Conservation (phyloP, 495 filamentous ascomycete genomes). For the Aspergillus ellipticus region DNA sequence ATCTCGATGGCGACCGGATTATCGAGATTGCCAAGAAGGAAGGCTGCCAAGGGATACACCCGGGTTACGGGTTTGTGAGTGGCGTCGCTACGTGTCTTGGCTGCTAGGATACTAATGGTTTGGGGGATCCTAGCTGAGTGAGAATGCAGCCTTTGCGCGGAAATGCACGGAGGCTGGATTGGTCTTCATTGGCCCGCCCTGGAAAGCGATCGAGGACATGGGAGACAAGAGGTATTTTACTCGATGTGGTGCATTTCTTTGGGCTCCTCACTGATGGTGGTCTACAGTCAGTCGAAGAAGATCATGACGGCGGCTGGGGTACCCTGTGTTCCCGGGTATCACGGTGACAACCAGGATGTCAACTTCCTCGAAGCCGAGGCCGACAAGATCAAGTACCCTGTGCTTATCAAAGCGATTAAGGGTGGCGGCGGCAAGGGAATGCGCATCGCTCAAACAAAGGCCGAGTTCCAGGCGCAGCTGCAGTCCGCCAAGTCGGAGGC, state of each 20-base stretch:
- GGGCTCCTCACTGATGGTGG: constrained; percentile 2
- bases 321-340: constrained; percentile 94
- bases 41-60: constrained; percentile 87
- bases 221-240: constrained; percentile 84
- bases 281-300: constrained; percentile 69
- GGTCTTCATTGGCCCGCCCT: constrained; percentile 91
- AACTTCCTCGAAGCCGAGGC: constrained; percentile 68
- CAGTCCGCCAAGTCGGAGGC: constrained; percentile 87
- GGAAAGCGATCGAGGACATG: constrained; percentile 93
- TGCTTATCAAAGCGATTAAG: constrained; percentile 94
- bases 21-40: constrained; percentile 79
- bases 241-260: neutral
- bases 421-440: constrained; percentile 99
- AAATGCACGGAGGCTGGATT: constrained; percentile 88
- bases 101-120: constrained; percentile 6
- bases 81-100: neutral
- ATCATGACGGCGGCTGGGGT: constrained; percentile 94
- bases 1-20: constrained; percentile 90
- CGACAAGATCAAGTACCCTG: constrained; percentile 80
- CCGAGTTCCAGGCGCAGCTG: constrained; percentile 78
- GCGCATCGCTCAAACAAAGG: constrained; percentile 75
- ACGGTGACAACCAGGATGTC: constrained; percentile 78
- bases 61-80: constrained; percentile 91
- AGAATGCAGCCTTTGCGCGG: constrained; percentile 87
- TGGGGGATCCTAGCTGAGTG: constrained; percentile 53